Percentiles rank a stretch among this genome's conserved stretches.
phyloP scores from a whole-genome alignment of 768 basidiomycete genomes.

The Sarcodon aspratus region DNA sequence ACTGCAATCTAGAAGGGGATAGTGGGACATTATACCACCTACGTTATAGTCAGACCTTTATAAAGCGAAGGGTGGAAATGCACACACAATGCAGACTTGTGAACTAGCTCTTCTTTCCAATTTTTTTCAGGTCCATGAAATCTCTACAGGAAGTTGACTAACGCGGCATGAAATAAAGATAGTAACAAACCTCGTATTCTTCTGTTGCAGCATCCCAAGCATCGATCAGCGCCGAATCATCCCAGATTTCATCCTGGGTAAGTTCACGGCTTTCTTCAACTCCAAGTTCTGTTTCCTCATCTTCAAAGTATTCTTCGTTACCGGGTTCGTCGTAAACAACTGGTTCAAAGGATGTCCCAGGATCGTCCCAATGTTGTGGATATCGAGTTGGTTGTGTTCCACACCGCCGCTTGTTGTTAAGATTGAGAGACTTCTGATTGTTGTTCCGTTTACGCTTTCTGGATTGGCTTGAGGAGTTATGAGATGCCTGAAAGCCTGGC shows the following conservation, averaged over 20 bases:
- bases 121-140: slow-evolving; percentile 57
- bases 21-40: slow-evolving; percentile 75
- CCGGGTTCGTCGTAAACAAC: slow-evolving; percentile 18
- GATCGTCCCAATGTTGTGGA: slow-evolving; percentile 35
- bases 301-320: slow-evolving; percentile 11
- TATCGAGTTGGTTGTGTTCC: neutral
- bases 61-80: slow-evolving; percentile 1
- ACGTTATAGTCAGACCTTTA: slow-evolving; percentile 3
- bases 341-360: slow-evolving; percentile 12
- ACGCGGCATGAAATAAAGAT: neutral
- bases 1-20: slow-evolving; percentile 8
- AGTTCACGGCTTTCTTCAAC: slow-evolving; percentile 51
- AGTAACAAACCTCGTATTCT: slow-evolving; percentile 52
- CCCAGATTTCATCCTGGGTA: slow-evolving; percentile 73
- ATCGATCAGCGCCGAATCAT: slow-evolving; percentile 71
- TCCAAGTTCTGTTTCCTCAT: slow-evolving; percentile 22
- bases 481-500: slow-evolving; percentile 8
- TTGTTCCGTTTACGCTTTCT: slow-evolving; percentile 46
- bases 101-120: slow-evolving; percentile 62
- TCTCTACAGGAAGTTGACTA: slow-evolving; percentile 23
- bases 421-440: slow-evolving; percentile 19
- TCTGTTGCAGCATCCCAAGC: slow-evolving; percentile 81
- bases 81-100: slow-evolving; percentile 65
- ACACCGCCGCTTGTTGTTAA: slow-evolving; percentile 7
- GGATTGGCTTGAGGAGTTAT: slow-evolving; percentile 22